Evolutionary conservation across 1,284 basidiomycete genomes (phyloP).

Genomic region (Ceratorhiza oryzae-sativae): DNA sequence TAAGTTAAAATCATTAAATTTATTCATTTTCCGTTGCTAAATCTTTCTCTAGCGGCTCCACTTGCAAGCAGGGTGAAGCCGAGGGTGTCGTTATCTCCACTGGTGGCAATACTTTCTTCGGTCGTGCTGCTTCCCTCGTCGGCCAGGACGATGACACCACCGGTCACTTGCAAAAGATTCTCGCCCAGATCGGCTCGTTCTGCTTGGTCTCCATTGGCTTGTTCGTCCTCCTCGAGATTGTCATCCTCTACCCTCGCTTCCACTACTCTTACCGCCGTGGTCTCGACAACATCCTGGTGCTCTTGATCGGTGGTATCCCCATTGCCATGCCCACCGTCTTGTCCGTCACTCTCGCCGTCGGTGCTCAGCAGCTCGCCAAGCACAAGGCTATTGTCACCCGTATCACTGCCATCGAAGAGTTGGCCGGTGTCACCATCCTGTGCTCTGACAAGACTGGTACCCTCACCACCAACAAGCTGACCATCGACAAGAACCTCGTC

Average conservation of each 20-base stretch:
- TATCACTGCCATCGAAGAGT: conserved; percentile 97
- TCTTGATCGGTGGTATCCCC: conserved; percentile 93
- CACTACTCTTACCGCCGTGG: conserved; percentile 89
- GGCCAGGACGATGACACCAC: conserved; percentile 95
- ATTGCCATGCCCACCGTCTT: conserved; percentile 98
- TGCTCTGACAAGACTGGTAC: conserved; percentile 99
- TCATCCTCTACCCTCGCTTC: conserved; percentile 89
- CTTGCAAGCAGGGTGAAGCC: conserved; percentile 96
- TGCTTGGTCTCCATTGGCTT: conserved; percentile 93
- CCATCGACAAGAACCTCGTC: conserved; percentile 93
- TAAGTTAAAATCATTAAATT: conserved; percentile 55
- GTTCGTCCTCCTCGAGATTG: conserved; percentile 89
- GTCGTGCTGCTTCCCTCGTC: conserved; percentile 93
- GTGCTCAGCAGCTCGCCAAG: conserved; percentile 97
- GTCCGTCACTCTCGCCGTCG: conserved; percentile 96
- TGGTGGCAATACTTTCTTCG: conserved; percentile 95
- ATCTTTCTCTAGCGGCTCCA: conserved; percentile 72
- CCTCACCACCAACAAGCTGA: conserved; percentile 98
- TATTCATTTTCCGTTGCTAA: conserved; percentile 40
- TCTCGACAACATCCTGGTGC: conserved; percentile 95
- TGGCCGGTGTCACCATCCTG: conserved; percentile 95
- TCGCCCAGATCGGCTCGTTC: conserved; percentile 95
- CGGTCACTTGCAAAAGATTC: conserved; percentile 97
- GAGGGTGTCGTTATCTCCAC: conserved; percentile 97
- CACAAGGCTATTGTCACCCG: conserved; percentile 98